A percentile compares a stretch with the other conserved stretches of the same genome.
Evolutionary conservation across 1,284 basidiomycete species (phyloP).

Genomic region (Cutaneotrichosporon spelunceum): DNA sequence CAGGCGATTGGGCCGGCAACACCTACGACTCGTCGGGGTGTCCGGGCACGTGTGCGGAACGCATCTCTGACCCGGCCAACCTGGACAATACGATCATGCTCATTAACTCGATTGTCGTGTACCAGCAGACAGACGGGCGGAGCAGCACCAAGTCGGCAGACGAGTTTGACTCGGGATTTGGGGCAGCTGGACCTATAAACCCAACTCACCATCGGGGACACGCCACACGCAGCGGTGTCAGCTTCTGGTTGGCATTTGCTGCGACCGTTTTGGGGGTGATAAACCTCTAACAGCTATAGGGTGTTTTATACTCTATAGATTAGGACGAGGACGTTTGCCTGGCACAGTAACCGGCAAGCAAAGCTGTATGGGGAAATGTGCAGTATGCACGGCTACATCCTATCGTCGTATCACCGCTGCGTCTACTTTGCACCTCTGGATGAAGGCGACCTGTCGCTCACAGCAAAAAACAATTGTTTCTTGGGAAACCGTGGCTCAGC

Average conservation of each 20-base stretch:
- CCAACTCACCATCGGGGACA: background rate
- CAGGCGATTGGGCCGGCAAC: slow-evolving; percentile 63
- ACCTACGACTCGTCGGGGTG: slow-evolving; percentile 60
- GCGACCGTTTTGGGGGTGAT: background rate
- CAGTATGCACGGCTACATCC: too few relatives aligned
- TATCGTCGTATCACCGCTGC: too few relatives aligned
- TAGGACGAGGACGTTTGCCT: background rate
- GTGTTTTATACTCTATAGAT: background rate
- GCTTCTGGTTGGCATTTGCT: background rate
- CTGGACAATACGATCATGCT: slow-evolving; percentile 47
- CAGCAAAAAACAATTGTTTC: too few relatives aligned
- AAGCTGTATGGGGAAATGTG: too few relatives aligned
- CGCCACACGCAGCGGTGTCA: background rate
- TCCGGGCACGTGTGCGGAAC: slow-evolving; percentile 65
- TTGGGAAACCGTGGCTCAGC: too few relatives aligned
- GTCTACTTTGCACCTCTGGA: too few relatives aligned
- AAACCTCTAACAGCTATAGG: background rate
- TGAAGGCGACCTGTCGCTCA: too few relatives aligned
- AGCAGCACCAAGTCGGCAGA: background rate
- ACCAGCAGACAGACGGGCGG: slow-evolving; percentile 27
- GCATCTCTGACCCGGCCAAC: slow-evolving; percentile 60
- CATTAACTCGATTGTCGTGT: slow-evolving; percentile 47
- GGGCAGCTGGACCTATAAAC: background rate
- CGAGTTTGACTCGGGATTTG: background rate
- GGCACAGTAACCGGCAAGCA: background rate